These are phyloP conservation scores for Byssoonygena ceratinophila DNA, from an alignment of 2,329 filamentous ascomycete genomes.

Conservation along the genomic window DNA sequence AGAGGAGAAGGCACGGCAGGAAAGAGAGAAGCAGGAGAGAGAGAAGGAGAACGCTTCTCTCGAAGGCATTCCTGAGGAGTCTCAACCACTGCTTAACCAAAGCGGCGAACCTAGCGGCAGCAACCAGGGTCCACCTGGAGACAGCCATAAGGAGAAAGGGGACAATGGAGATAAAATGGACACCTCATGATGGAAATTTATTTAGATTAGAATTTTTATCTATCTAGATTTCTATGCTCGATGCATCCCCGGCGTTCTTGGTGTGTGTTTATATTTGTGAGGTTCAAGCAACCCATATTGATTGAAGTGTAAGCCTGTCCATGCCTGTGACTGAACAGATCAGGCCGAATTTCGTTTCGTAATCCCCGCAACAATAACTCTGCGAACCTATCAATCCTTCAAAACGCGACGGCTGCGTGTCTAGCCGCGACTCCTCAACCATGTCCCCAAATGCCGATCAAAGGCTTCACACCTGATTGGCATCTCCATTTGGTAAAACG, in stretches of 20 bases:
- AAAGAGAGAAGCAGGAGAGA: slow-evolving; percentile 69
- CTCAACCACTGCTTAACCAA: slow-evolving; percentile 53
- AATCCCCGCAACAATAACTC: neutral
- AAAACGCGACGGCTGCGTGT: slow-evolving; percentile 18
- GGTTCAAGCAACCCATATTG: neutral
- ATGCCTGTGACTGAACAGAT: neutral
- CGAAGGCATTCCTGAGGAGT: slow-evolving; percentile 72
- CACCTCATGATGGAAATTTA: slow-evolving; percentile 53
- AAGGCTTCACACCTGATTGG: slow-evolving; percentile 91
- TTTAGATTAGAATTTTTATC: neutral
- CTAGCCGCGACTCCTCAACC: slow-evolving; percentile 55
- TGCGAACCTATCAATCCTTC: slow-evolving; percentile 9
- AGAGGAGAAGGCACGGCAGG: slow-evolving; percentile 88
- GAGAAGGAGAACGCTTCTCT: slow-evolving; percentile 59
- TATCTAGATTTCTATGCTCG: slow-evolving; percentile 11
- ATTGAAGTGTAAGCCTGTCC: neutral
- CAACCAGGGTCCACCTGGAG: slow-evolving; percentile 22
- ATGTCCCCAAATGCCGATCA: slow-evolving; percentile 72
- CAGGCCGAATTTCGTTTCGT: neutral
- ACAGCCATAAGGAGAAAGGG: slow-evolving; percentile 42
- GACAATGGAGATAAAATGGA: slow-evolving; percentile 75
- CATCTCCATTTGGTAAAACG: slow-evolving; percentile 97
- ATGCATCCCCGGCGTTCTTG: slow-evolving; percentile 10
- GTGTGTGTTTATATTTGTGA: neutral
- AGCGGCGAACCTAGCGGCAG: slow-evolving; percentile 56